Conservation (phyloP, 116 monocot species). For the Phalaenopsis hybrid region DNA sequence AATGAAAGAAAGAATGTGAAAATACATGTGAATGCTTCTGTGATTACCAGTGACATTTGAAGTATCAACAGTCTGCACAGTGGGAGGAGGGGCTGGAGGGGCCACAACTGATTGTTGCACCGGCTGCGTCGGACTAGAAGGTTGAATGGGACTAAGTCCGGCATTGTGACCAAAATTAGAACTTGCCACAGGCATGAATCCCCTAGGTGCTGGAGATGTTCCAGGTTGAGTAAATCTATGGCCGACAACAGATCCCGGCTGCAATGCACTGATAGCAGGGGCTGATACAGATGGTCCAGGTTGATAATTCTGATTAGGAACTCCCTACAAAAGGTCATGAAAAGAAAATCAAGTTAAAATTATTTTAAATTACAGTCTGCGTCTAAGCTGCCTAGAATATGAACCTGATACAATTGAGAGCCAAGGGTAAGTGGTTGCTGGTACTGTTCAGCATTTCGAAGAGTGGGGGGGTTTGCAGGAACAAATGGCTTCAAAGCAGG, state of each 20-base stretch:
- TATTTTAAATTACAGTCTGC: not conserved
- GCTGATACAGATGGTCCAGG: conserved; percentile 27
- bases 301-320: conserved; percentile 36
- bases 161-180: conserved; percentile 49
- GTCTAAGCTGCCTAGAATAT: conserved; percentile 5
- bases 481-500: conserved; percentile 53
- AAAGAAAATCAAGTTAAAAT: not conserved
- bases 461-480: conserved; percentile 49
- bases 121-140: conserved; percentile 62
- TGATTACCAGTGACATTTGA: conserved; percentile 85
- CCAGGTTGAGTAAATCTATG: conserved; percentile 37
- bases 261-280: conserved; percentile 27
- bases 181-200: conserved; percentile 50
- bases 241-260: conserved; percentile 26
- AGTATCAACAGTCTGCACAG: conserved; percentile 94
- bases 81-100: conserved; percentile 62
- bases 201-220: conserved; percentile 26
- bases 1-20: no score
- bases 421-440: conserved; percentile 58
- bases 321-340: conserved; percentile 38
- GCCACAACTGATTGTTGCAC: conserved; percentile 31
- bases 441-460: conserved; percentile 74
- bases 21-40: not conserved
- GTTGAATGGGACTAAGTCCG: conserved; percentile 48
- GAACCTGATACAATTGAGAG: conserved; percentile 75